Base-by-base conservation (phyloP, 805 yeast genomes). In the Hanseniaspora taiwanica region DNA sequence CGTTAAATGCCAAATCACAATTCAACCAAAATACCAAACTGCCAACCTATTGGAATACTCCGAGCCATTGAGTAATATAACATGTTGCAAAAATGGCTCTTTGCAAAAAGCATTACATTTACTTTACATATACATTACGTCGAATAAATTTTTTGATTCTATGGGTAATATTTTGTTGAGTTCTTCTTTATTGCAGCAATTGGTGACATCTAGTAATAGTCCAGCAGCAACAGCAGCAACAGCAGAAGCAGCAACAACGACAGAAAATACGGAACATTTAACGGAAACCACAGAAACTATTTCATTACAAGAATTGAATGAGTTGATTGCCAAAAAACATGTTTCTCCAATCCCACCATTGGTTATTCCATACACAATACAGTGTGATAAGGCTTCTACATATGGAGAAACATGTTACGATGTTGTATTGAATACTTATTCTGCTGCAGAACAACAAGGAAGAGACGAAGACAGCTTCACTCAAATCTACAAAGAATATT, bases 91-190 rank as follows among this genome's bases (percentile, higher is more conserved):
- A 21, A 94, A 84, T 55, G 78, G 82, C 24, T 79, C 93, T 4
- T 86, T 86, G 55, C 93, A 89, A 44, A 95, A 84, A 42, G 76
- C 84, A 36, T 79, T 82, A 35, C 86, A 74, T 49, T 70, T 76
- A 9, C 58, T 84, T 27, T 85, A 93, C 85, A 85, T 81, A 57
- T 85, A 84, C 54, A 70, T 76, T 16, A 72, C 81, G 48, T 72
- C 72, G 56, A 81, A 81, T 55, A 72, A 76, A 46, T 61, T 84
- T 42, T 19, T 42, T 19, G 41, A 42, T 17, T 16, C 35, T 6
- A 29, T 33, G n/a, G 38, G 36, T 6, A 33, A 18, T 19, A 14
- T 33, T 19, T 4, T 9, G 4, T 33, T 33, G 14, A 33, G 23
- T 18, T 20, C 36, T 12, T 21, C 17, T 19, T 19, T 33, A 8